These are phyloP conservation scores for Rhododendron ovatum DNA, from an alignment of 148 eudicot genomes.

Conservation along the genomic window DNA sequence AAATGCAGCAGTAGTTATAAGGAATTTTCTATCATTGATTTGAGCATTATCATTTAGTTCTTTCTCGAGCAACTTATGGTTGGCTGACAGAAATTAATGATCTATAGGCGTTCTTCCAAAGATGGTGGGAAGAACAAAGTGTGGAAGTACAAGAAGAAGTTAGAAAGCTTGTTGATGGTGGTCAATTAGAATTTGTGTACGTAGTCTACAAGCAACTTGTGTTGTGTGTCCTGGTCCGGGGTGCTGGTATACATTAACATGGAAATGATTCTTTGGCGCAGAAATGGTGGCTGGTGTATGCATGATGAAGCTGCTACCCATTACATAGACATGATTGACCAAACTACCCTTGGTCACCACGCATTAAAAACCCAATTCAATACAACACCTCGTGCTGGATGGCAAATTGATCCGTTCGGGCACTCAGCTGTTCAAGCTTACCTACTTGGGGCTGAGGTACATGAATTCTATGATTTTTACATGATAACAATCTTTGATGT, in stretches of 20 bases:
- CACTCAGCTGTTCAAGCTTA: slow-evolving; percentile 96
- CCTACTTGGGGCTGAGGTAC: slow-evolving; percentile 81
- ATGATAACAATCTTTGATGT: not conserved
- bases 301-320: slow-evolving; percentile 85
- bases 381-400: slow-evolving; percentile 83
- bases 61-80: not conserved
- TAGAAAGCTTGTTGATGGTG: slow-evolving; percentile 58
- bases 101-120: slow-evolving; percentile 71
- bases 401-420: slow-evolving; percentile 96
- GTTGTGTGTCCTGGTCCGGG: not conserved
- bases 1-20: not conserved
- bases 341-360: slow-evolving; percentile 78
- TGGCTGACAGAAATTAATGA: not conserved
- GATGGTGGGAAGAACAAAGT: slow-evolving; percentile 79
- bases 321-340: slow-evolving; percentile 93
- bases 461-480: not conserved
- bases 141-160: slow-evolving; percentile 43
- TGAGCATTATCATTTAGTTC: not conserved
- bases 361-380: slow-evolving; percentile 56
- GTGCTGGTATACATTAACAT: not conserved
- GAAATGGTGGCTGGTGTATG: slow-evolving; percentile 98
- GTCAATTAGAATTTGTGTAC: slow-evolving; percentile 80
- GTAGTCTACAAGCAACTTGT: slow-evolving; percentile 5
- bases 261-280: slow-evolving; percentile 20
- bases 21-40: not conserved